Percentiles rank a stretch among this genome's conserved stretches.
phyloP scores from a whole-genome alignment of 2,329 filamentous ascomycete species.

The Diatrype stigma region DNA sequence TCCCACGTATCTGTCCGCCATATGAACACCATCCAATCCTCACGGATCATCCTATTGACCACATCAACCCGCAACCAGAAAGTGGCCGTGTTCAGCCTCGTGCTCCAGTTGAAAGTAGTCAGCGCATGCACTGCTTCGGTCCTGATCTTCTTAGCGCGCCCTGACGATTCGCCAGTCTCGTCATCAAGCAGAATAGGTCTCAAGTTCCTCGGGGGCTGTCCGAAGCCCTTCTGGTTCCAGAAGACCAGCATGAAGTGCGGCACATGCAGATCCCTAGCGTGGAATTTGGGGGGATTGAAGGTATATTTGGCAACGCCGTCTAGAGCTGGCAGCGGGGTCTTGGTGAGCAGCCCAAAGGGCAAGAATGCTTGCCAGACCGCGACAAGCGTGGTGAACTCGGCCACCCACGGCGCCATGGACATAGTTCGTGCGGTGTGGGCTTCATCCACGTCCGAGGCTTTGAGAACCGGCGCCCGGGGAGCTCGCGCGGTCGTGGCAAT shows the following conservation, averaged over 20 bases:
- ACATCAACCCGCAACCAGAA: slow-evolving; percentile 16
- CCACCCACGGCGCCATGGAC: slow-evolving; percentile 9
- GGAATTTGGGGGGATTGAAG: slow-evolving; percentile 1
- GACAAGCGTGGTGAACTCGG: slow-evolving; percentile 12
- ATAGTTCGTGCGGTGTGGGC: slow-evolving; percentile 6
- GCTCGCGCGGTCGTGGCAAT: slow-evolving; percentile 10
- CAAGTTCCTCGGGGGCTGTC: slow-evolving; percentile 1
- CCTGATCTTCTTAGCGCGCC: slow-evolving; percentile 5
- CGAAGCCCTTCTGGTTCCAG: slow-evolving; percentile 10
- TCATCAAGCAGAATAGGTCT: slow-evolving; percentile 8
- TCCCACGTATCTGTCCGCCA: slow-evolving; percentile 12
- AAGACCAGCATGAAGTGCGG: slow-evolving; percentile 14
- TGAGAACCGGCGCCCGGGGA: slow-evolving; percentile 3
- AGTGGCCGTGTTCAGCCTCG: slow-evolving; percentile 3
- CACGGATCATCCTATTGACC: slow-evolving; percentile 8
- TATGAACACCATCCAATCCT: slow-evolving; percentile 11
- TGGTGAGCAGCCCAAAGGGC: slow-evolving; percentile 4
- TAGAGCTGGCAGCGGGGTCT: slow-evolving; percentile 4
- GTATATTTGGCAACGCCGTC: slow-evolving; percentile 9
- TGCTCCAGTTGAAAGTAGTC: slow-evolving; percentile 7
- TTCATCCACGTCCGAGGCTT: slow-evolving; percentile 1
- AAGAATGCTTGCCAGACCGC: slow-evolving; percentile 9
- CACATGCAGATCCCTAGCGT: neutral
- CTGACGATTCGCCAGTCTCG: slow-evolving; percentile 6
- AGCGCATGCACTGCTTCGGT: slow-evolving; percentile 7